These are phyloP conservation scores for Sarocladium kiliense DNA, from an alignment of 2,329 filamentous ascomycete genomes.

Conservation along the genomic window DNA sequence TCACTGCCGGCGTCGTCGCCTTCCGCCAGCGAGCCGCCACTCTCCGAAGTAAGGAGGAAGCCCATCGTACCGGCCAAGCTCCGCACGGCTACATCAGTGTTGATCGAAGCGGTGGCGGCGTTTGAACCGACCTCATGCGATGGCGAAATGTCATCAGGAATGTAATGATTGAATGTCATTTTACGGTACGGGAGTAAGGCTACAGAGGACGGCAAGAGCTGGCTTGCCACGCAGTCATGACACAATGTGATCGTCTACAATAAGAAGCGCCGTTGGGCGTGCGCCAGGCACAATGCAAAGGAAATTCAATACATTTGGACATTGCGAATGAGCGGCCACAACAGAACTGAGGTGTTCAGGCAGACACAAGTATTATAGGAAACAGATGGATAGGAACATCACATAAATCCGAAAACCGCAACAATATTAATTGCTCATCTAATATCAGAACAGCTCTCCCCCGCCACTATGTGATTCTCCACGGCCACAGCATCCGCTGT, in stretches of 20 bases:
- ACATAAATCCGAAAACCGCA: slow-evolving; percentile 2
- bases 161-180: not conserved
- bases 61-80: slow-evolving; percentile 30
- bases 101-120: slow-evolving; percentile 44
- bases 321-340: too few relatives aligned
- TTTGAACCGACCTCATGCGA: slow-evolving; percentile 23
- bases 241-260: too few relatives aligned
- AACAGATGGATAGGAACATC: slow-evolving; percentile 3
- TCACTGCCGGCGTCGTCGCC: slow-evolving; percentile 21
- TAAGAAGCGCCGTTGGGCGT: too few relatives aligned
- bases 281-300: too few relatives aligned
- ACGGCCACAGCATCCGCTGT: too few relatives aligned
- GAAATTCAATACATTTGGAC: too few relatives aligned
- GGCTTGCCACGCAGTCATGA: too few relatives aligned
- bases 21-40: slow-evolving; percentile 30
- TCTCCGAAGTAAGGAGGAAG: slow-evolving; percentile 36
- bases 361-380: not conserved
- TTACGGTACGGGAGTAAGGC: too few relatives aligned
- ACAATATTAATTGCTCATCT: not conserved
- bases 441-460: not conserved
- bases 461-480: not conserved
- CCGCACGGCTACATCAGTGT: slow-evolving; percentile 44
- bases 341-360: not conserved
- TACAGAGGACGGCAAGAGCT: too few relatives aligned
- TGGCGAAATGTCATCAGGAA: too few relatives aligned